Evolutionary conservation across 768 basidiomycete genomes (phyloP), one percentile per base, ranked within the genome.

Genomic region (Tubosaeta brunneosetosa): DNA sequence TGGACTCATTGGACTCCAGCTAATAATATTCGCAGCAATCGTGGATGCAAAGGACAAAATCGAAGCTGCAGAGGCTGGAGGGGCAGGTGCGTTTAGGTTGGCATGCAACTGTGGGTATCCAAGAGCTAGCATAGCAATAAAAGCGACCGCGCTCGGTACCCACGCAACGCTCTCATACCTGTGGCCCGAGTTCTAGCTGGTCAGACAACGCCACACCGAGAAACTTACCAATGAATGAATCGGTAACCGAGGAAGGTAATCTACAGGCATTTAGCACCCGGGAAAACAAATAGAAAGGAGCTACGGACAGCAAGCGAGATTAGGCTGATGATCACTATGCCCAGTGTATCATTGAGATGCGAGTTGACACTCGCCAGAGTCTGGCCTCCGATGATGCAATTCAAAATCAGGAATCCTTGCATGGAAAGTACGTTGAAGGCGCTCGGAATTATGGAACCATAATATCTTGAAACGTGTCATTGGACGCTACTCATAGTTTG

Each of bases 131-230:
- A 81, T 82, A 43, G 87, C 74, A 26, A 90, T 64, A 65, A 84
- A 91, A 6, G 82, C 77, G 41, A 92, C 65, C 12, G 87, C 63
- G 17, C 85, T 78, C 0, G 91, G 91, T 19, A 91, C 70, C 89
- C 90, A 91, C 0, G 83, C 79, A 5, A 86, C 47, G 12, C 81
- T 77, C 64, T 90, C 90, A 59, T 86, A 92, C 85, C 87, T 74
- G 72, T 47, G 16, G 8, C 10, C 22, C 45, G 44, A 45, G 38
- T 10, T 46, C 49, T 27, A 49, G 44, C 22, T n/a, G 19, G 17
- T 16, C n/a, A 34, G 14, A 17, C 32, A 10, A 17, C 3, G 14
- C 36, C 17, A 40, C 6, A 2, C 11, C 16, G 26, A 14, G 8
- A 37, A 29, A 60, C 70, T 22, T 54, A 80, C 82, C 78, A 74